These are phyloP conservation scores for Beta vulgaris DNA, from an alignment of 148 eudicot species.

Conservation along the genomic window DNA sequence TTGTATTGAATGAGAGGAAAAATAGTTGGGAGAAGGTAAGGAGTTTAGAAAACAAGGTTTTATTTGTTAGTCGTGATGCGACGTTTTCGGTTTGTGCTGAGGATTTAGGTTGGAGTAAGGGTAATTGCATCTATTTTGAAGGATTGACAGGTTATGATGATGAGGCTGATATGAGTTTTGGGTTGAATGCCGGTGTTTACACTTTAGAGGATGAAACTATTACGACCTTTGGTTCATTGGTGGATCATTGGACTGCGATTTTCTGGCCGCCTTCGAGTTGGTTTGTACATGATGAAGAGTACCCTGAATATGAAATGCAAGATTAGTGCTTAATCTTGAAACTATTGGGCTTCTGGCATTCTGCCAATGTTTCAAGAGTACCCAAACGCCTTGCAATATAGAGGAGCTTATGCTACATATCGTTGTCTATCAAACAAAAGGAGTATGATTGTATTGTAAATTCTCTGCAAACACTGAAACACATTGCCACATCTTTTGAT, in stretches of 20 bases:
- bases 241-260: slow-evolving; percentile 10
- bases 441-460: too few species aligned
- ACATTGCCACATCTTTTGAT: too few species aligned
- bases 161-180: slow-evolving; percentile 31
- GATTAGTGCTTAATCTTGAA: too few species aligned
- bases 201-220: slow-evolving; percentile 17
- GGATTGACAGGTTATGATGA: slow-evolving; percentile 32
- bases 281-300: slow-evolving; percentile 13
- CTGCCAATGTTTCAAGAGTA: too few species aligned
- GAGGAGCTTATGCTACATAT: too few species aligned
- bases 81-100: slow-evolving; percentile 21
- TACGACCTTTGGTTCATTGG: slow-evolving; percentile 12
- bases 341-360: too few species aligned
- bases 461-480: too few species aligned
- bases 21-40: slow-evolving; percentile 23
- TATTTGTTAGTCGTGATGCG: slow-evolving; percentile 29
- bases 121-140: slow-evolving; percentile 32
- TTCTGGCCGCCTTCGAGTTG: slow-evolving; percentile 26
- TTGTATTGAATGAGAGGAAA: slow-evolving; percentile 13
- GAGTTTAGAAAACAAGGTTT: slow-evolving; percentile 13
- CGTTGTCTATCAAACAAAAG: too few species aligned
- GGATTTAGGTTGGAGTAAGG: slow-evolving; percentile 29
- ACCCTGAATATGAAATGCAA: slow-evolving; percentile 15
- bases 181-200: slow-evolving; percentile 31
- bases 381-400: too few species aligned